Evolutionary conservation across 2,329 filamentous ascomycete genomes (phyloP).

Genomic region (Colletotrichum cereale): DNA sequence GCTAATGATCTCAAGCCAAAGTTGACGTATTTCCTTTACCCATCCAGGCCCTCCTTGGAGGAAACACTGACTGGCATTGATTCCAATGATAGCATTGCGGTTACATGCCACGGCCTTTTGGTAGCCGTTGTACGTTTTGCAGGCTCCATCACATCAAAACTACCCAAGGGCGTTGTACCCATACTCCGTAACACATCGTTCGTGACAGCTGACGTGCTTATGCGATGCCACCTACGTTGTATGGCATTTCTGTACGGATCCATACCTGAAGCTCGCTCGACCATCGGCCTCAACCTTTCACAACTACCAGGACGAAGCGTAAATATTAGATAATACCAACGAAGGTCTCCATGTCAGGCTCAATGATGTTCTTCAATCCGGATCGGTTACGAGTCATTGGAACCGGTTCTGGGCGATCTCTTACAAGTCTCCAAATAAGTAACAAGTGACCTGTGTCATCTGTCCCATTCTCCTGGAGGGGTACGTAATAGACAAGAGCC

Average conservation of each 20-base stretch:
- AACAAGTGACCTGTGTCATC: neutral
- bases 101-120: neutral
- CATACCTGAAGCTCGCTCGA: neutral
- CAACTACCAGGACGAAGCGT: neutral
- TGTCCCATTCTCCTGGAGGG: neutral
- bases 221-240: constrained; percentile 20
- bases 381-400: neutral
- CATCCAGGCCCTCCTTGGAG: neutral
- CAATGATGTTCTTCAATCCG: neutral
- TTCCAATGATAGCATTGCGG: neutral
- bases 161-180: neutral
- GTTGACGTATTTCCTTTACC: neutral
- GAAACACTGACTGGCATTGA: neutral
- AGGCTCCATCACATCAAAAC: neutral
- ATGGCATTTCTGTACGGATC: neutral
- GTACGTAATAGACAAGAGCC: neutral
- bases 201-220: constrained; percentile 10
- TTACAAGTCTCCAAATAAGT: neutral
- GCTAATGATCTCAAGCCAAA: neutral
- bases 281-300: neutral
- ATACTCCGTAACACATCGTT: neutral
- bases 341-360: neutral
- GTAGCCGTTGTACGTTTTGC: neutral
- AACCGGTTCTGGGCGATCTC: neutral
- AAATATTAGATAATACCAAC: too few species aligned